These are phyloP conservation scores for Dentiscutata heterogama DNA, from an alignment of 371 early-diverging fungal species.

Conservation along the genomic window DNA sequence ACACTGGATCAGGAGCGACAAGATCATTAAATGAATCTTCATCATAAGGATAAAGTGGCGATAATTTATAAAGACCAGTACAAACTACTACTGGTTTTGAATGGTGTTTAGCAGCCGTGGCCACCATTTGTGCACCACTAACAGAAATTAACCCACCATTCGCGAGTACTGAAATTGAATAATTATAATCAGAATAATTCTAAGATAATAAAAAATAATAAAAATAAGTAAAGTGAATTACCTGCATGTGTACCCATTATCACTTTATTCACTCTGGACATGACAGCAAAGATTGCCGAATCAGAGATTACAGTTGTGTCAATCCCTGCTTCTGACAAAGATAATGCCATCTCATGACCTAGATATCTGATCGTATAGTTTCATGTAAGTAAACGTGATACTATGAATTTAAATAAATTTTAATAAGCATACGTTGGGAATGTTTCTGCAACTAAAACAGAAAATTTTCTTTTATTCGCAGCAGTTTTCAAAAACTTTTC, in stretches of 20 bases:
- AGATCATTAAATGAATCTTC: constrained; percentile 83
- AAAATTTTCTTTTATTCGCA: constrained; percentile 87
- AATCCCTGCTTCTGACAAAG: constrained; percentile 83
- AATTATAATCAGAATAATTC: constrained; percentile 1
- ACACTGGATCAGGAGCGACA: constrained; percentile 83
- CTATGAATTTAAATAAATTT: neutral
- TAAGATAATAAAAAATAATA: neutral
- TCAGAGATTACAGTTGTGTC: constrained; percentile 94
- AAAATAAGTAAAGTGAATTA: constrained; percentile 48
- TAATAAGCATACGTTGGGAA: constrained; percentile 76
- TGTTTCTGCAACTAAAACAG: constrained; percentile 93
- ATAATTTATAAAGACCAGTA: constrained; percentile 86
- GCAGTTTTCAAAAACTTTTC: constrained; percentile 89
- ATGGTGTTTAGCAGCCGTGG: constrained; percentile 93
- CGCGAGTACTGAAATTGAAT: constrained; percentile 73
- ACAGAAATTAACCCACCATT: constrained; percentile 93
- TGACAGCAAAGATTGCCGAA: constrained; percentile 94
- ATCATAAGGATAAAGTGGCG: constrained; percentile 91
- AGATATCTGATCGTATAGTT: constrained; percentile 60
- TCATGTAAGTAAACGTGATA: neutral
- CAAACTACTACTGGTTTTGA: constrained; percentile 90
- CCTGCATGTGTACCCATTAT: constrained; percentile 94
- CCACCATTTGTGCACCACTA: constrained; percentile 84
- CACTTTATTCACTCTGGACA: constrained; percentile 98
- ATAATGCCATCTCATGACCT: constrained; percentile 88